These are phyloP conservation scores for Nakazawaea populi DNA, from an alignment of 805 yeast species.

Conservation along the genomic window DNA sequence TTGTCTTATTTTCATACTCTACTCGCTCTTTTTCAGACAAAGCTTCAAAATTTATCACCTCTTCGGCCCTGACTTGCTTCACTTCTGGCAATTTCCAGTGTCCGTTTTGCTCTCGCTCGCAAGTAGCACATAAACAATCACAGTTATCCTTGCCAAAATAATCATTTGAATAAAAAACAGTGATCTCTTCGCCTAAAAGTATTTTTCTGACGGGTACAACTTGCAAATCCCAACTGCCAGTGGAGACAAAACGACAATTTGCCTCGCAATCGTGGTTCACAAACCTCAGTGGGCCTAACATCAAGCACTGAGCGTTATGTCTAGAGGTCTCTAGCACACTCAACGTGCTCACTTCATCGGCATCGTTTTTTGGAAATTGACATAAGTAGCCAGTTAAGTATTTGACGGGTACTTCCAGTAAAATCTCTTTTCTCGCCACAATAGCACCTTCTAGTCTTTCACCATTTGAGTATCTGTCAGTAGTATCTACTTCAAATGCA, in stretches of 20 bases:
- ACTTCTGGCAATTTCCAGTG: background rate
- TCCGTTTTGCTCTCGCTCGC: conserved; percentile 23
- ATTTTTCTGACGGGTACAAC: conserved; percentile 29
- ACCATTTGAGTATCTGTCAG: conserved; percentile 30
- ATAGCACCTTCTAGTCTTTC: conserved; percentile 29
- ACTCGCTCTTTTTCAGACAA: background rate
- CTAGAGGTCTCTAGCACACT: conserved; percentile 34
- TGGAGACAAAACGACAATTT: conserved; percentile 30
- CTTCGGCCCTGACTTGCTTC: background rate
- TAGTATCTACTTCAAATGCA: conserved; percentile 35
- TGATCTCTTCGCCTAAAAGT: conserved; percentile 38
- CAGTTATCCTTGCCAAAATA: conserved; percentile 37
- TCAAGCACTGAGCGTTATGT: conserved; percentile 23
- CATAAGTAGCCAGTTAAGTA: conserved; percentile 33
- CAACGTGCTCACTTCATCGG: conserved; percentile 26
- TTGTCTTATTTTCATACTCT: background rate
- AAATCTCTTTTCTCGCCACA: conserved; percentile 26
- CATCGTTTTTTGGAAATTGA: conserved; percentile 26
- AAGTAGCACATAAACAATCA: conserved; percentile 39
- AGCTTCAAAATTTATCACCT: background rate
- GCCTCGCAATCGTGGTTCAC: conserved; percentile 43
- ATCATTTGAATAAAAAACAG: conserved; percentile 34
- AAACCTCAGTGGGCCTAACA: conserved; percentile 44
- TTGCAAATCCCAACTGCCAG: conserved; percentile 20
- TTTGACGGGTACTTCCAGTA: conserved; percentile 25